phyloP scores from a whole-genome alignment of 2,329 filamentous ascomycete species.

The Claviceps pusilla region DNA sequence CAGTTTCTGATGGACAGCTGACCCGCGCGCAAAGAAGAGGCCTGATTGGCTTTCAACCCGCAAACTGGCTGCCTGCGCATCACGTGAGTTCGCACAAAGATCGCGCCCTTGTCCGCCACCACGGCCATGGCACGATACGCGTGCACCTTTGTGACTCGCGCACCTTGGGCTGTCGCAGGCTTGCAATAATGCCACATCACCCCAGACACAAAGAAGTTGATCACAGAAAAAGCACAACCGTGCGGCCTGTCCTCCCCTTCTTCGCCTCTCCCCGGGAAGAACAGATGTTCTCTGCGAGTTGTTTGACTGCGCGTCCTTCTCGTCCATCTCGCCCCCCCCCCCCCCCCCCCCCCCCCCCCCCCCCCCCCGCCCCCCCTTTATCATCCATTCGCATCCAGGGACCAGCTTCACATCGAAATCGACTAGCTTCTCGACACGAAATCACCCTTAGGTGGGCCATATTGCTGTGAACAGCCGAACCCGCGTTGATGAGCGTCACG shows the following conservation, averaged over 20 bases:
- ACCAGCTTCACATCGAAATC: neutral
- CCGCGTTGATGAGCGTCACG: no score
- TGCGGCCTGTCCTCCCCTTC: neutral
- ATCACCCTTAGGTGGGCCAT: no score
- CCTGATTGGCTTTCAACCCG: neutral
- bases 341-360: neutral
- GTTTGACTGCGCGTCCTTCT: no score
- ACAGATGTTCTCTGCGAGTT: no score
- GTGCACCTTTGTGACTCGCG: constrained; percentile 8
- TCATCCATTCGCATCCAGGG: neutral
- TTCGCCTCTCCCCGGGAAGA: no score
- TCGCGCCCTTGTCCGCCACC: constrained; percentile 14
- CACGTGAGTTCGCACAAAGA: constrained; percentile 23
- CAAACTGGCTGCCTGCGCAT: constrained; percentile 18
- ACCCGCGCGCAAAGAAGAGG: neutral
- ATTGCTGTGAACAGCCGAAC: no score
- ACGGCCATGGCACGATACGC: constrained; percentile 6
- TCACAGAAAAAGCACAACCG: neutral
- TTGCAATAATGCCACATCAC: neutral
- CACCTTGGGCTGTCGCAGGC: neutral
- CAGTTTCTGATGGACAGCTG: no score
- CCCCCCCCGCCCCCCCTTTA: neutral
- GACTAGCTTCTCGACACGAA: neutral
- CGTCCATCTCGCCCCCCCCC: neutral
- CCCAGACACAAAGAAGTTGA: neutral